Conservation (phyloP, 495 filamentous ascomycete genomes). For the Tuber indicum region DNA sequence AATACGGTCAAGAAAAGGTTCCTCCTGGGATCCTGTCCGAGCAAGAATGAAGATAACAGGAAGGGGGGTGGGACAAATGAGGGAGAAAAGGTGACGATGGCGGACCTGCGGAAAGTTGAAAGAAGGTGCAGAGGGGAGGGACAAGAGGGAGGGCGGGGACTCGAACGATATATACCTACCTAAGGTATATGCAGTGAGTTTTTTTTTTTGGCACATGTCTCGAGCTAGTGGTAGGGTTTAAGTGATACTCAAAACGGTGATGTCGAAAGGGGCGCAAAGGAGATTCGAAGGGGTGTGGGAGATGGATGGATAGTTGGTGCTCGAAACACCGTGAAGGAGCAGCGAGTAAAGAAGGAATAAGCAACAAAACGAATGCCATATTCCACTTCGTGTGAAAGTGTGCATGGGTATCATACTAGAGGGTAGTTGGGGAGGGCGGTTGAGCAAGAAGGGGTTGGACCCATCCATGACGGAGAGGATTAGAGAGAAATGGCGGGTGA, state of each 20-base stretch:
- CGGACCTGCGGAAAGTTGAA: conserved; percentile 31
- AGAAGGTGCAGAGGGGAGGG: conserved; percentile 11
- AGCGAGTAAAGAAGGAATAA: conserved; percentile 11
- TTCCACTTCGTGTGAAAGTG: conserved; percentile 8
- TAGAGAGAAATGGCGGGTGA: conserved; percentile 1
- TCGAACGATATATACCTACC: conserved; percentile 20
- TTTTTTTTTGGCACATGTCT: conserved; percentile 8
- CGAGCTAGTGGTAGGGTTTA: neutral
- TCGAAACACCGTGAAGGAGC: conserved; percentile 19
- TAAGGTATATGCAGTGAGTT: no score
- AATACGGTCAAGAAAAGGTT: conserved; percentile 42
- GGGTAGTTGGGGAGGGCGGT: neutral
- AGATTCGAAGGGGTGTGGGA: conserved; percentile 4
- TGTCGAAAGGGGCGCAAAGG: neutral
- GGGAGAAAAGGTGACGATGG: conserved; percentile 13
- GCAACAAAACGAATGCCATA: conserved; percentile 11
- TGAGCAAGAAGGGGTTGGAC: conserved; percentile 4
- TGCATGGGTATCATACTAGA: neutral
- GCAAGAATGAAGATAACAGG: conserved; percentile 25
- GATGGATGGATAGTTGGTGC: conserved; percentile 1
- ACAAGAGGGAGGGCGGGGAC: conserved; percentile 10
- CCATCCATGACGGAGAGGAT: conserved; percentile 9
- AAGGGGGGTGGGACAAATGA: conserved; percentile 22
- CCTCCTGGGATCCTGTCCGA: conserved; percentile 32
- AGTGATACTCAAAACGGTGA: conserved; percentile 8